Base-by-base conservation (phyloP, 306 rosid genomes). In the Ormosia emarginata region DNA sequence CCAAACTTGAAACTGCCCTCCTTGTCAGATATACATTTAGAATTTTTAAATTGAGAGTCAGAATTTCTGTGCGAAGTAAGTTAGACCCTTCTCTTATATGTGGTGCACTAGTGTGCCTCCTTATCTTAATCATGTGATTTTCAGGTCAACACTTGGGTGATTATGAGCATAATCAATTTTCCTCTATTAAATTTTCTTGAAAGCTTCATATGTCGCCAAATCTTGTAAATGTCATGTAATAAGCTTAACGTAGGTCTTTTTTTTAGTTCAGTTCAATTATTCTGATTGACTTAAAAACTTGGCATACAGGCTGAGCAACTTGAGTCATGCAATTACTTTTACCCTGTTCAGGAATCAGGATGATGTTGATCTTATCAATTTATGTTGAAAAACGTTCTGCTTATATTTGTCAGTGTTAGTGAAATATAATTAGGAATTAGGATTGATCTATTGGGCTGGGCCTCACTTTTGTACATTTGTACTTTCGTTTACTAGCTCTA, bases 321-420 rank as follows among this genome's bases (percentile, higher is more conserved):
- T 64, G 69, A 70, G 34, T 63, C 36, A 11, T 44, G 40, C 67
- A 62, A 18, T 75, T 46, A 8, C 62, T 62, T 37, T 15, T 63
- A 67, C 77, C 80, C 40, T 67, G 33, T 67, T 80, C 13, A 10
- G 74, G 61, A 64, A 76, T 24, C 24, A 24, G 24, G 65, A 36
- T 69, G 72, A 17, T 71, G 50, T 34, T 62, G 52, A 56, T 62
- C 62, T 80, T 40, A 67, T 77, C 64, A 13, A 43, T 57, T 52
- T 57, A 37, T 56, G 61, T 55, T 75, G 78, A 55, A 68, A 74
- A 39, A 0, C 62, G 41, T 65, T 40, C 36, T 44, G 49, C 65
- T 63, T 57, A 70, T 63, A 14, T 76, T 67, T 82, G 66, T 70
- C n/a, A n/a, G n/a, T n/a, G n/a, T n/a, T n/a, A n/a, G n/a, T n/a